Conservation (phyloP, 2,329 filamentous ascomycete genomes). For the Truncatella angustata region DNA sequence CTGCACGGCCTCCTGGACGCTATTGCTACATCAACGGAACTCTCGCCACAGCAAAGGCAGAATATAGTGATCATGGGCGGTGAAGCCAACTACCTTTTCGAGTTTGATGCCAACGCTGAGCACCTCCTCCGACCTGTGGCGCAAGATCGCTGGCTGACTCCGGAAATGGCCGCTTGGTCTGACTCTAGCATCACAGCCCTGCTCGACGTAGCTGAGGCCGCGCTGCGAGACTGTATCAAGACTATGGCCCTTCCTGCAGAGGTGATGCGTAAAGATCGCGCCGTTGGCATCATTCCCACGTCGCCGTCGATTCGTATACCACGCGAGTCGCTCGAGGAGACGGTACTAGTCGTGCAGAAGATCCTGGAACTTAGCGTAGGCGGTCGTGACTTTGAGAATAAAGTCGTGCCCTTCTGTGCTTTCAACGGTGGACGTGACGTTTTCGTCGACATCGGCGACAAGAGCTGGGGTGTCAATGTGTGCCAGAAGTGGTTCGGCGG, state of each 20-base stretch:
- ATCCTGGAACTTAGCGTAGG: constrained; percentile 79
- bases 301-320: constrained; percentile 65
- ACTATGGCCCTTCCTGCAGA: constrained; percentile 77
- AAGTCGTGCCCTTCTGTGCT: constrained; percentile 80
- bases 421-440: constrained; percentile 98
- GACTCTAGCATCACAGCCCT: constrained; percentile 74
- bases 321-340: constrained; percentile 91
- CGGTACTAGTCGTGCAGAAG: constrained; percentile 90
- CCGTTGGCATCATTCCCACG: constrained; percentile 73
- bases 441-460: constrained; percentile 98
- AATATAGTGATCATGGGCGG: constrained; percentile 91
- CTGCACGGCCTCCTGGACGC: constrained; percentile 85
- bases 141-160: constrained; percentile 67
- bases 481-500: constrained; percentile 84
- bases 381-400: constrained; percentile 31
- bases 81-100: constrained; percentile 94
- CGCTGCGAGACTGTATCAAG: constrained; percentile 76
- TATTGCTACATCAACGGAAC: constrained; percentile 56
- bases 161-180: constrained; percentile 75
- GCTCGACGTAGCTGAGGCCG: constrained; percentile 85
- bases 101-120: constrained; percentile 63
- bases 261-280: constrained; percentile 84
- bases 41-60: constrained; percentile 67
- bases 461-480: constrained; percentile 90
- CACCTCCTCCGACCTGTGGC: constrained; percentile 69